These are phyloP conservation scores for Aureobasidium namibiae DNA, from an alignment of 2,329 filamentous ascomycete genomes.

Conservation along the genomic window DNA sequence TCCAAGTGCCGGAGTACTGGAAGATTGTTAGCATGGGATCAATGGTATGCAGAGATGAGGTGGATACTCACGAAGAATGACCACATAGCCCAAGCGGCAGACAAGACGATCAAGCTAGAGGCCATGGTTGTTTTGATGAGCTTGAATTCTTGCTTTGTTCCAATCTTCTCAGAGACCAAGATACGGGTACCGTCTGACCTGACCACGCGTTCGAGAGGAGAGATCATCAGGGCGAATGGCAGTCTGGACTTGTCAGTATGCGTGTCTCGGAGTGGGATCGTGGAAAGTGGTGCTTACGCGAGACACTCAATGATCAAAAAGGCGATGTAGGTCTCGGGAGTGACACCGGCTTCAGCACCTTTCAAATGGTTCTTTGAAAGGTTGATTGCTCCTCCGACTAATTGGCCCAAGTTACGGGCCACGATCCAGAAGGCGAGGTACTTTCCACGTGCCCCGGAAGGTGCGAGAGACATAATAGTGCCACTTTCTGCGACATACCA, in stretches of 20 bases:
- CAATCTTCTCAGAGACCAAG: constrained; percentile 4
- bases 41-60: too few relatives aligned
- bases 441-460: constrained; percentile 7
- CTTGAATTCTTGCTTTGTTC: constrained; percentile 8
- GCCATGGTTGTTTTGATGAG: constrained; percentile 9
- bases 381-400: constrained; percentile 12
- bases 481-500: constrained; percentile 10
- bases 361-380: constrained; percentile 11
- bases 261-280: neutral
- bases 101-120: constrained; percentile 1
- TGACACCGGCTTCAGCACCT: constrained; percentile 14
- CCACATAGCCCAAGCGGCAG: constrained; percentile 1
- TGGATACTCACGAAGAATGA: neutral
- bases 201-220: constrained; percentile 38
- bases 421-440: constrained; percentile 13
- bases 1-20: constrained; percentile 8
- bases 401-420: constrained; percentile 6
- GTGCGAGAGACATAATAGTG: constrained; percentile 5
- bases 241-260: constrained; percentile 16
- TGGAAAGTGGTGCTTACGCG: constrained; percentile 22
- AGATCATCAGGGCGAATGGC: constrained; percentile 40
- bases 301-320: constrained; percentile 41
- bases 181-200: constrained; percentile 32
- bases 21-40: neutral
- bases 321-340: constrained; percentile 39